phyloP scores from a whole-genome alignment of 257 asterid genomes.

The Solanum virginianum region DNA sequence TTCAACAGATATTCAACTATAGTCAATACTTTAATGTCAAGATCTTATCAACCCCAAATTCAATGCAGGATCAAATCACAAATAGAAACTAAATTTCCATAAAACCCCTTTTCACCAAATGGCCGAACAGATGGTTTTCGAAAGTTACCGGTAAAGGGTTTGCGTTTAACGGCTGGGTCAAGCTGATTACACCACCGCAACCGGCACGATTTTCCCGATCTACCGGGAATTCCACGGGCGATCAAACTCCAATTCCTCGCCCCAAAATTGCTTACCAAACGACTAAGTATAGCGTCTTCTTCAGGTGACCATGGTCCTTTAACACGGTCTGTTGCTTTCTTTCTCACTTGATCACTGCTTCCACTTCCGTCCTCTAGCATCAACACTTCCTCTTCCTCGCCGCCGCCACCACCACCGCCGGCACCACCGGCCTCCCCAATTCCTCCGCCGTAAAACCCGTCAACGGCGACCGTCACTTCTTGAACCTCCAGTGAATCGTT shows the following conservation, averaged over 20 bases:
- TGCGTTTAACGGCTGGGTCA: constrained; percentile 71
- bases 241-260: constrained; percentile 85
- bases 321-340: constrained; percentile 33
- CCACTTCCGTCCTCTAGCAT: constrained; percentile 21
- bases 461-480: background rate
- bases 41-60: background rate
- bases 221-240: constrained; percentile 81
- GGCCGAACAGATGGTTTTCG: background rate
- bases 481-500: background rate
- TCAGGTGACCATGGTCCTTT: constrained; percentile 95
- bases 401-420: background rate
- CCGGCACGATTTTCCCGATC: constrained; percentile 91
- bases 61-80: background rate
- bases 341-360: background rate
- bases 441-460: background rate
- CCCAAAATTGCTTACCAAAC: constrained; percentile 56
- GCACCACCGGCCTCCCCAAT: background rate
- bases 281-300: constrained; percentile 62
- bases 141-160: constrained; percentile 65
- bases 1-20: background rate
- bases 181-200: constrained; percentile 97
- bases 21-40: background rate
- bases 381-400: constrained; percentile 11
- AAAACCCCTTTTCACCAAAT: background rate
- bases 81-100: background rate